phyloP scores from a whole-genome alignment of 495 filamentous ascomycete species.

The Amorphotheca resinae region DNA sequence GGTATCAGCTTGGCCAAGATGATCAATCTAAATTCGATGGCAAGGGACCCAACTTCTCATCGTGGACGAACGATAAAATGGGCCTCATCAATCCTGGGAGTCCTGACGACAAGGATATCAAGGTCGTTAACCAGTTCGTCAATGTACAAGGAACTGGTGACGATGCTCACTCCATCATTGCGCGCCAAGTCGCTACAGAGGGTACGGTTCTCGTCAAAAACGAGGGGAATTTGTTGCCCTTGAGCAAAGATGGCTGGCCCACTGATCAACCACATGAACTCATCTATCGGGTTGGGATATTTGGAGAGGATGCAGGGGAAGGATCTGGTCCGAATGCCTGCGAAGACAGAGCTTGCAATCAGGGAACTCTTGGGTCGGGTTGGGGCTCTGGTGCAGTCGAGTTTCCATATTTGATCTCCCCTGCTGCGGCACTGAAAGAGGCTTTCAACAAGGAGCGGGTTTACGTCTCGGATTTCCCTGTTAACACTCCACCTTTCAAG shows the following conservation, averaged over 20 bases:
- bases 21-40: constrained; percentile 49
- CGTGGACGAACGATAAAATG: constrained; percentile 64
- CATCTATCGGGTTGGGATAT: constrained; percentile 47
- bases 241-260: constrained; percentile 40
- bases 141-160: constrained; percentile 41
- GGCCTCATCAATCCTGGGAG: constrained; percentile 56
- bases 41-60: constrained; percentile 79
- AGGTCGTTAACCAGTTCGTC: constrained; percentile 65
- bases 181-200: constrained; percentile 65
- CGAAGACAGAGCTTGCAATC: constrained; percentile 64
- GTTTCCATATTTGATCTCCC: constrained; percentile 69
- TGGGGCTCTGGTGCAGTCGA: constrained; percentile 90
- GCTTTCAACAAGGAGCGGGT: constrained; percentile 49
- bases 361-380: constrained; percentile 71
- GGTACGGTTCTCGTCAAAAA: constrained; percentile 85
- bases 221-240: constrained; percentile 45
- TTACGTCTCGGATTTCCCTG: constrained; percentile 44
- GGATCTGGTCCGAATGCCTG: constrained; percentile 63
- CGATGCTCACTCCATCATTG: constrained; percentile 55
- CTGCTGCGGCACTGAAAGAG: constrained; percentile 49
- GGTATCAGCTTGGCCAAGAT: constrained; percentile 86
- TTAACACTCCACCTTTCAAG: constrained; percentile 35
- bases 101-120: constrained; percentile 32
- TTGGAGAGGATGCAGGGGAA: constrained; percentile 74
- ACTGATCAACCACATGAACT: constrained; percentile 24